Conservation (phyloP, 2,329 filamentous ascomycete genomes). For the Phialemoniopsis sp. region DNA sequence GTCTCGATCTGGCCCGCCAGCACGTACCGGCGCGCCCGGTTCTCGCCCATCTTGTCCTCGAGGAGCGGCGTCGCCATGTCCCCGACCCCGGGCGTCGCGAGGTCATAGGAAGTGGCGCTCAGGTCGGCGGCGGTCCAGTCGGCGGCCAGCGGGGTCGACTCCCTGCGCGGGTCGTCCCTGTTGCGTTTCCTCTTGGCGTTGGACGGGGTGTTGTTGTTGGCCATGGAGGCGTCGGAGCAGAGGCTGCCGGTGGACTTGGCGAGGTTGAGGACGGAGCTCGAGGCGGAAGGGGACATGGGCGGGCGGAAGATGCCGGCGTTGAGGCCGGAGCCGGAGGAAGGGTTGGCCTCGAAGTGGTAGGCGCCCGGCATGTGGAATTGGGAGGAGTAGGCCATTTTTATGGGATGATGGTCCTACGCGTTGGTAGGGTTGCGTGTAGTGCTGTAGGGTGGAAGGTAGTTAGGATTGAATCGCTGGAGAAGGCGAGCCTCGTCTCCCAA, state of each 20-base stretch:
- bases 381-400: constrained; percentile 19
- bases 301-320: constrained; percentile 26
- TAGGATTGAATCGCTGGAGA: too few relatives aligned
- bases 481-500: too few relatives aligned
- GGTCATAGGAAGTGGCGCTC: constrained; percentile 11
- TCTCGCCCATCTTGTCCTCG: constrained; percentile 12
- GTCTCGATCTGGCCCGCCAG: constrained; percentile 52
- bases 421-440: too few relatives aligned
- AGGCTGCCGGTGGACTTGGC: constrained; percentile 30
- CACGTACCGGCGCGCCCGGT: constrained; percentile 32
- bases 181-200: constrained; percentile 42
- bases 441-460: too few relatives aligned
- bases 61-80: constrained; percentile 10
- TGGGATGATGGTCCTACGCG: too few relatives aligned
- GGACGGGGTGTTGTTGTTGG: constrained; percentile 15
- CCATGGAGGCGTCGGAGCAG: constrained; percentile 28
- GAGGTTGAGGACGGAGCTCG: constrained; percentile 18
- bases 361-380: constrained; percentile 25
- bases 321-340: constrained; percentile 15
- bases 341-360: constrained; percentile 19
- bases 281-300: constrained; percentile 19
- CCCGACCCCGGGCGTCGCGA: constrained; percentile 10
- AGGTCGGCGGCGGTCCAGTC: constrained; percentile 25
- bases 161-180: constrained; percentile 19
- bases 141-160: constrained; percentile 22